Conservation (phyloP, 441 rosid species). For the Euphorbia schlechtendalii region DNA sequence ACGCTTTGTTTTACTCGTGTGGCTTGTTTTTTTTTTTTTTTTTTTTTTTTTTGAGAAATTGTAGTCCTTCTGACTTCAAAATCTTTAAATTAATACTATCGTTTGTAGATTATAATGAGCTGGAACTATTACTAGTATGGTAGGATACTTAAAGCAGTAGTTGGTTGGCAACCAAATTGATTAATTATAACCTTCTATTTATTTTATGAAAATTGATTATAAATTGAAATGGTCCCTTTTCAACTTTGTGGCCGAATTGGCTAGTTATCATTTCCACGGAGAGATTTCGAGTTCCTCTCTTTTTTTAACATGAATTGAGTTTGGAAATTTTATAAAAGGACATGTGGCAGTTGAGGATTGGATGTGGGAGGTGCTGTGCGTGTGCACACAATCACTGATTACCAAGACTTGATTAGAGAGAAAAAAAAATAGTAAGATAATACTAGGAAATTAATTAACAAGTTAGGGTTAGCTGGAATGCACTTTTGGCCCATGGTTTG, state of each 20-base stretch:
- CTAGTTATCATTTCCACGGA: neutral
- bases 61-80: slow-evolving; percentile 5
- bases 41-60: too few relatives aligned
- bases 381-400: slow-evolving; percentile 15
- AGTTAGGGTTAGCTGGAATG: slow-evolving; percentile 34
- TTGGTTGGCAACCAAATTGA: slow-evolving; percentile 8
- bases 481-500: slow-evolving; percentile 4
- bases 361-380: slow-evolving; percentile 2
- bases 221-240: neutral
- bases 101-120: neutral
- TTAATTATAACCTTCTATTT: too few relatives aligned
- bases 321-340: neutral
- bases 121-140: neutral
- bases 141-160: neutral
- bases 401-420: neutral
- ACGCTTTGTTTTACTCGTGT: slow-evolving; percentile 32
- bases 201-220: too few relatives aligned
- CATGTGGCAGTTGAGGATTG: slow-evolving; percentile 9
- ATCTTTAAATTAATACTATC: neutral
- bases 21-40: slow-evolving; percentile 28
- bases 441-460: neutral
- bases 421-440: too few relatives aligned
- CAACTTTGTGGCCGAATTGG: neutral
- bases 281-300: neutral
- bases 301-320: neutral